Evolutionary conservation across 2,329 filamentous ascomycete species (phyloP), one percentile per base, ranked within the genome.

Genomic region (Xylariales sp.): DNA sequence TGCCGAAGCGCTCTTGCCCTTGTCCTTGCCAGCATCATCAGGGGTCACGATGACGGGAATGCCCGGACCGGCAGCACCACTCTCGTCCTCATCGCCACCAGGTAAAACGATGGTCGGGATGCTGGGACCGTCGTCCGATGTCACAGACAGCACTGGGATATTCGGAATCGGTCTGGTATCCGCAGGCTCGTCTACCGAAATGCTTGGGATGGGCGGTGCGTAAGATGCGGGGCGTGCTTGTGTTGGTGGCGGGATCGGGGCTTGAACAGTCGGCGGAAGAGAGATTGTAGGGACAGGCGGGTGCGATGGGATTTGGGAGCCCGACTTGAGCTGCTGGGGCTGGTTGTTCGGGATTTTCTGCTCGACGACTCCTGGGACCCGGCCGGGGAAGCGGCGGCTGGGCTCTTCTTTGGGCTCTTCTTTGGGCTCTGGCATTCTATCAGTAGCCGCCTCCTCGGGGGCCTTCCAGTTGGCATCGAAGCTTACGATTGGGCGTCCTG

Each of bases 401-500:
- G n/a, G n/a, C n/a, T n/a, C n/a, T n/a, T n/a, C n/a, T n/a, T n/a
- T 45, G 47, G 53, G 48, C 62, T 68, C 67, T 61, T 73, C 21
- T 35, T 36, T 30, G 23, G 33, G 41, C 41, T 40, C 70, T 66
- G 76, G 69, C 63, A 83, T 85, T 68, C 78, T 65, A 78, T 88
- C 83, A 73, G 85, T 73, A 73, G 85, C 73, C 63, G 70, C 71
- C 70, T 76, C 71, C 59, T 85, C 81, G 59, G 76, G 78, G 57
- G 81, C 76, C 71, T 81, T 85, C 82, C 88, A 95, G 59, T 84
- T 78, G 55, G 78, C 78, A 65, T 95, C 78, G 74, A 97, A 97
- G 75, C 91, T 97, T 73, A 97, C 91, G 71, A 97, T 97, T 46
- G 91, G 91, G 58, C 91, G 81, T 52, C 88, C 88, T 52, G 86